Percentiles rank a stretch among this genome's conserved stretches.
phyloP scores from a whole-genome alignment of 148 eudicot genomes.

The Amaranthus cruentus region DNA sequence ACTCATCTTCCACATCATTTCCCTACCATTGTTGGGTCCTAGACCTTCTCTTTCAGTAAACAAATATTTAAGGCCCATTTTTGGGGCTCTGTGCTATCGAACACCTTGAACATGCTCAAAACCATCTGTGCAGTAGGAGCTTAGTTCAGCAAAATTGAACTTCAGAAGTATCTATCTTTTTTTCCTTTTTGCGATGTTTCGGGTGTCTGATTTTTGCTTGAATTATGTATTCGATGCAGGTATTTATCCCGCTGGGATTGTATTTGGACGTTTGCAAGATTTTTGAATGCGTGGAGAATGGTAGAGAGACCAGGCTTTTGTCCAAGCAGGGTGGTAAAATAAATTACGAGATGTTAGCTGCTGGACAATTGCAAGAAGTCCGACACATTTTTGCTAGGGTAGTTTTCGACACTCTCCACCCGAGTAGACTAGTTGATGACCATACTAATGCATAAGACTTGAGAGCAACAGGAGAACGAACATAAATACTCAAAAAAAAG shows the following conservation, averaged over 20 bases:
- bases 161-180: no score
- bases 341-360: slow-evolving; percentile 51
- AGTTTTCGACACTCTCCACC: slow-evolving; percentile 70
- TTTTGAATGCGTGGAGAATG: slow-evolving; percentile 50
- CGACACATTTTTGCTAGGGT: slow-evolving; percentile 75
- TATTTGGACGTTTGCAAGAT: slow-evolving; percentile 49
- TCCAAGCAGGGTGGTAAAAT: slow-evolving; percentile 62
- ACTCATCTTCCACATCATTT: no score
- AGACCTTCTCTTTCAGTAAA: no score
- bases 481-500: no score
- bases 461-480: not conserved
- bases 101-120: no score
- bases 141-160: no score
- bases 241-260: slow-evolving; percentile 50
- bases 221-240: slow-evolving; percentile 41
- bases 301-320: slow-evolving; percentile 42
- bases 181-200: no score
- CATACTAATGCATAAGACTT: not conserved
- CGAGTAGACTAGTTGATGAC: slow-evolving; percentile 20
- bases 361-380: slow-evolving; percentile 56
- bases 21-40: no score
- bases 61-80: no score
- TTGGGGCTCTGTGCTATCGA: no score
- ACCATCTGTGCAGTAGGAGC: no score
- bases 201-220: no score